Base-by-base conservation (phyloP, 2,329 filamentous ascomycete species). In the Sporothrix globosa region DNA sequence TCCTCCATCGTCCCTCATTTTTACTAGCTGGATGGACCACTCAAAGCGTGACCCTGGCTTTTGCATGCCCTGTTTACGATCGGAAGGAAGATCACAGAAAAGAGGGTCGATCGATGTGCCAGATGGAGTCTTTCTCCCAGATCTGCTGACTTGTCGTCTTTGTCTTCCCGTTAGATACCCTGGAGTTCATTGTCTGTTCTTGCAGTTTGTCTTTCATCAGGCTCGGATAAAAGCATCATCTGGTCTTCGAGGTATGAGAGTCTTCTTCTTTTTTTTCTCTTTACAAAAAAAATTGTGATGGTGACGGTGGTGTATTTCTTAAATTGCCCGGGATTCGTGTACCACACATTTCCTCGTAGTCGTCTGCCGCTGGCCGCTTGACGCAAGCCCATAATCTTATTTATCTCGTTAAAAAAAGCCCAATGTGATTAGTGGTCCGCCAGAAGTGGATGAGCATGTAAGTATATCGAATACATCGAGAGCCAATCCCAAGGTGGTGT, bases 321-420 rank as follows among this genome's bases (percentile, higher is more conserved):
- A 44, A 44, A 24, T 61, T 44, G 34, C 56, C 44, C 34, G 56
- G 19, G 34, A 61, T 24, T n/a, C 56, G 56, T 44, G 19, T 44
- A 13, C 34, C n/a, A 19, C 19, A 34, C 54, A 2, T 21, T 53
- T 21, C 14, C 50, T 27, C 2, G 50, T 24, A 6, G 5, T 6
- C 1, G 34, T 34, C 30, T 21, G 41, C 24, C 61, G 27, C n/a
- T 21, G 24, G 54, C 6, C 54, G 17, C 34, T 41, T 53, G 48
- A 53, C 48, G 63, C 63, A 67, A 48, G 46, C 34, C 46, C 4
- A 27, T 48, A 52, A 39, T 67, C 63, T 67, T 30, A 34, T 39
- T 39, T 67, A 14, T 41, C 19, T 60, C 27, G 56, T 60, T 34
- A 7, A 34, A 34, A 34, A 41, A 41, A 13, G 21, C 41, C 19